Percentiles rank a stretch among this genome's conserved stretches.
Conservation (phyloP, 108 stramenopile species). For the Cyclotella atomus region DNA sequence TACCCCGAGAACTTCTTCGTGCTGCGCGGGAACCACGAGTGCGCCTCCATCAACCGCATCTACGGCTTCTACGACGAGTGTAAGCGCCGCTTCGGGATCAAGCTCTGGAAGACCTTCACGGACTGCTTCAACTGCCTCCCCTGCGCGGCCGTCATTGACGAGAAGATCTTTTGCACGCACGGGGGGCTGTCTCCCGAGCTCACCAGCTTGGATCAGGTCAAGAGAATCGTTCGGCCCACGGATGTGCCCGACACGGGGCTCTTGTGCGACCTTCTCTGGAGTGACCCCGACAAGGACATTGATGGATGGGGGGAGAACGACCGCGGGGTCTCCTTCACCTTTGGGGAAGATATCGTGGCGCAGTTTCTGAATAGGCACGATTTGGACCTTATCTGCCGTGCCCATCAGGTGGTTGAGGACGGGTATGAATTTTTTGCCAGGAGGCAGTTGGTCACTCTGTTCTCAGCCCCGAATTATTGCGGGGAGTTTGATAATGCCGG, state of each 20-base stretch:
- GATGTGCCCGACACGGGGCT: conserved; percentile 99
- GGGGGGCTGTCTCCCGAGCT: conserved; percentile 98
- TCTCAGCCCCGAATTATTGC: conserved; percentile 99
- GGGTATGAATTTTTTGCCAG: conserved; percentile 99
- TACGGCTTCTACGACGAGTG: conserved; percentile 99
- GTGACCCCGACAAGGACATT: conserved; percentile 99
- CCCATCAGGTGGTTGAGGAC: conserved; percentile 99
- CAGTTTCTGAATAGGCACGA: conserved; percentile 97
- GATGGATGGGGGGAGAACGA: conserved; percentile 99
- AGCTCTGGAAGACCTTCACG: conserved; percentile 99
- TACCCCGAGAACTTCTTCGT: conserved; percentile 99
- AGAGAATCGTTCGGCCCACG: conserved; percentile 95
- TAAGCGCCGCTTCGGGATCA: conserved; percentile 96
- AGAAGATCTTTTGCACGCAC: conserved; percentile 99
- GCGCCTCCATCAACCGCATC: conserved; percentile 98
- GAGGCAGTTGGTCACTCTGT: conserved; percentile 98
- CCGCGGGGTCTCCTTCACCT: conserved; percentile 98
- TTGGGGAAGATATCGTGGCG: conserved; percentile 99
- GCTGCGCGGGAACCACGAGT: conserved; percentile 99
- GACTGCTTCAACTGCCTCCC: conserved; percentile 99
- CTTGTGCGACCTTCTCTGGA: conserved; percentile 99
- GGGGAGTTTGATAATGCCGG: conserved; percentile 99
- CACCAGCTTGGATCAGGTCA: conserved; percentile 96
- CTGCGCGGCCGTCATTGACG: conserved; percentile 98
- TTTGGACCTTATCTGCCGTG: conserved; percentile 99